Base-by-base conservation (phyloP, 192 early-diverging fungal species). In the Linnemannia hyalina region DNA sequence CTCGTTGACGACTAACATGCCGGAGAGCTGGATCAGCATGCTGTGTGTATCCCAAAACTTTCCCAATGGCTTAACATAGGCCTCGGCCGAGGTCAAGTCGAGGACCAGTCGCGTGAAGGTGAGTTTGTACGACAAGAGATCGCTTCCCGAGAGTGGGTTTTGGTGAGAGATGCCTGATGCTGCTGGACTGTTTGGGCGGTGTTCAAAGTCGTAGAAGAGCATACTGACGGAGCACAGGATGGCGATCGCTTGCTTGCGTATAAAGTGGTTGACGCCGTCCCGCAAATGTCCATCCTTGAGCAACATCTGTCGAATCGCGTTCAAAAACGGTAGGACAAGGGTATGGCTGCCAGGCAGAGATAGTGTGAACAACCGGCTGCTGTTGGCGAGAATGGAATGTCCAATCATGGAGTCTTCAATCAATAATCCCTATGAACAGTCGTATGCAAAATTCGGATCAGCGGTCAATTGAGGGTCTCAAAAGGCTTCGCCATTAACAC, bases 351-450 rank as follows among this genome's bases (percentile, higher is more conserved):
- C 96, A 10, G 96, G 96, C 22, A 97, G 83, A 3, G 88, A 85
- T 42, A 93, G 77, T 6, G 91, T 86, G 83, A 97, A 97, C 16
- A 97, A 29, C 18, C 90, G 92, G 35, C 90, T 88, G 55, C 91
- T 92, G 89, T 97, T 96, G 15, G 80, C 78, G 7, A 97, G 68
- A 69, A 97, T 95, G 18, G 93, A 92, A 32, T 88, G 91, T 8
- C 92, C 91, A 55, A 95, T 92, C 77, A 83, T 78, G 0, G 73
- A 68, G 75, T 95, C 95, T 36, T 92, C 90, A 13, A 90, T 87
- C 36, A 76, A 78, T 68, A 96, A 80, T 1, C 91, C 95, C 91
- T 95, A 80, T 68, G 35, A 75, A 74, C 68, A 38, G 22, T 73
- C 32, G 79, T 3, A 69, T 15, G 32, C 4, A 68, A 41, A 68